Base-by-base conservation (phyloP, 345 rosid genomes). In the Gossypium thurberi region DNA sequence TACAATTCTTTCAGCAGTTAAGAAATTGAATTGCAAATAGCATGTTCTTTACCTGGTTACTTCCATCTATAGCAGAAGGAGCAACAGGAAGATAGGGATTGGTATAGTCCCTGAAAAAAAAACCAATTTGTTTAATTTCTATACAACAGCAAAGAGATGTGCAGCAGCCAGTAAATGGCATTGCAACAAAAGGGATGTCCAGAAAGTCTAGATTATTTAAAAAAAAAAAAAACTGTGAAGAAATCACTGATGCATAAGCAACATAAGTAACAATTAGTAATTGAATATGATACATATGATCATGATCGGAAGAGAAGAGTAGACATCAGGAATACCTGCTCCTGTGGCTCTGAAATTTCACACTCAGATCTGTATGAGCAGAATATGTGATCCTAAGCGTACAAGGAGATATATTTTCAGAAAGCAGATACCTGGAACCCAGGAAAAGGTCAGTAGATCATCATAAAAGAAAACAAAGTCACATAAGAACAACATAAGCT, bases 361-460 rank as follows among this genome's bases (percentile, higher is more conserved):
- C 99, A 76, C 97, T 96, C 87, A 96, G 77, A 83, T 96, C 98
- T 68, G 98, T 96, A 76, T 96, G 99, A 66, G 97, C 99, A 77
- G 99, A 96, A 80, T 93, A 96, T 62, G 98, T 91, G 78, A 96
- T 93, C 88, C 87, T 90, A 67, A 96, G 98, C 67, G 88, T 73
- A 79, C 97, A 96, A 15, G 89, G 88, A 40, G 85, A 89, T 77
- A 87, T 73, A 51, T 88, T 82, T 42, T 87, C 97, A 66, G 96
- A 83, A 79, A 96, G 93, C 80, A 93, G 90, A 84, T 96, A 96
- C 51, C 99, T 96, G 87, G 71, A 78, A 64, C 52, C 55, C 53
- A 82, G 64, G 14, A 50, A 0, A 74, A 75, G 62, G 72, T 74
- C 76, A 80, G 65, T 28, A 60, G 37, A 53, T 53, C 57, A 43